phyloP scores from a whole-genome alignment of 768 basidiomycete genomes.

The Tricholoma flavovirens region DNA sequence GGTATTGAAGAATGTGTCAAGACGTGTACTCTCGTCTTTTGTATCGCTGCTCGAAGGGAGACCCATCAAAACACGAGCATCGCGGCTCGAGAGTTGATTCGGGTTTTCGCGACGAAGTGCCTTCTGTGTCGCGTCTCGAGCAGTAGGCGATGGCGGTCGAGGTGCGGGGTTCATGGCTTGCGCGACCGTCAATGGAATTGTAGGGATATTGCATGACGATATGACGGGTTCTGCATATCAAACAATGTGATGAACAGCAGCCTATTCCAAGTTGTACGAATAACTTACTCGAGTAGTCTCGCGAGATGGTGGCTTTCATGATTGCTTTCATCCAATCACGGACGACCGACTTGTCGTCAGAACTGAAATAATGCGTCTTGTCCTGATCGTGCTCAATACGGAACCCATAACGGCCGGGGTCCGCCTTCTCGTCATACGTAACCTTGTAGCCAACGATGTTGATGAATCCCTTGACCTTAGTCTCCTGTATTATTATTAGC shows the following conservation, averaged over 20 bases:
- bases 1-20: conserved; percentile 54
- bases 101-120: conserved; percentile 83
- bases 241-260: conserved; percentile 11
- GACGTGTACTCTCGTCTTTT: conserved; percentile 41
- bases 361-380: conserved; percentile 87
- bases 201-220: conserved; percentile 95
- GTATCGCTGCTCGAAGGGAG: conserved; percentile 31
- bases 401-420: conserved; percentile 94
- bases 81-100: conserved; percentile 72
- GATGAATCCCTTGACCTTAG: conserved; percentile 94
- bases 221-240: conserved; percentile 72
- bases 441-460: conserved; percentile 90
- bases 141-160: conserved; percentile 86
- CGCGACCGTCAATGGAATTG: conserved; percentile 90
- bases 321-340: conserved; percentile 99
- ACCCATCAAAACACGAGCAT: conserved; percentile 73
- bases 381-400: conserved; percentile 84
- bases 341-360: conserved; percentile 75
- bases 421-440: conserved; percentile 84
- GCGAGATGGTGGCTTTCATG: conserved; percentile 96
- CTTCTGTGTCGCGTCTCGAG: conserved; percentile 82
- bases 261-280: neutral
- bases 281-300: conserved; percentile 83
- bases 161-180: conserved; percentile 97
- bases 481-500: conserved; percentile 51